A percentile compares a stretch with the other conserved stretches of the same genome.
Evolutionary conservation across 2,329 filamentous ascomycete species (phyloP).

Genomic region (Penicillium hordei): DNA sequence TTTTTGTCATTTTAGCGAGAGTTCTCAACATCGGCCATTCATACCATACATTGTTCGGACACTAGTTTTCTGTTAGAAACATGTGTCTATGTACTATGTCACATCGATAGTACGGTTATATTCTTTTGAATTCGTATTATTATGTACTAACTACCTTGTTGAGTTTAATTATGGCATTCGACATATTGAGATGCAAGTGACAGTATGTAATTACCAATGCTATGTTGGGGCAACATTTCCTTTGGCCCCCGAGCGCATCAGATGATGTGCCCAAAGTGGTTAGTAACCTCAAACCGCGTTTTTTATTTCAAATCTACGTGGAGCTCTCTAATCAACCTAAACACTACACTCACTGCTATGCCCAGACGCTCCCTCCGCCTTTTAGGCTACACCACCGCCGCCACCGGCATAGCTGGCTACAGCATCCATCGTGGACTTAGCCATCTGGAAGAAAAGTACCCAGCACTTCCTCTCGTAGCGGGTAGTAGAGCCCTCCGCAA

Average conservation of each 20-base stretch:
- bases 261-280: not conserved
- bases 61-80: too few relatives aligned
- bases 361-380: constrained; percentile 4
- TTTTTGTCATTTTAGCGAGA: too few relatives aligned
- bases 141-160: too few relatives aligned
- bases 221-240: not conserved
- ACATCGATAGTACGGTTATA: too few relatives aligned
- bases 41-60: too few relatives aligned
- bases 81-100: too few relatives aligned
- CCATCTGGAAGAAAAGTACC: constrained; percentile 30
- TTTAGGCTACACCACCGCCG: constrained; percentile 13
- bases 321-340: too few relatives aligned
- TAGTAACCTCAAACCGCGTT: not conserved
- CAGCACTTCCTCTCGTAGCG: constrained; percentile 15
- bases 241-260: not conserved
- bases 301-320: not conserved
- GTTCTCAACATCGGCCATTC: too few relatives aligned
- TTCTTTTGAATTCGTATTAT: too few relatives aligned
- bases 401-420: constrained; percentile 19
- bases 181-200: not conserved
- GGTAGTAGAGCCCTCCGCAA: constrained; percentile 23
- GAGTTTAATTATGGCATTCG: too few relatives aligned
- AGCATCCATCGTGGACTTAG: constrained; percentile 22
- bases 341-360: not conserved
- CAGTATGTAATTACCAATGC: too few relatives aligned